Base-by-base conservation (phyloP, 495 filamentous ascomycete species). In the Mytilinidion resinicola region DNA sequence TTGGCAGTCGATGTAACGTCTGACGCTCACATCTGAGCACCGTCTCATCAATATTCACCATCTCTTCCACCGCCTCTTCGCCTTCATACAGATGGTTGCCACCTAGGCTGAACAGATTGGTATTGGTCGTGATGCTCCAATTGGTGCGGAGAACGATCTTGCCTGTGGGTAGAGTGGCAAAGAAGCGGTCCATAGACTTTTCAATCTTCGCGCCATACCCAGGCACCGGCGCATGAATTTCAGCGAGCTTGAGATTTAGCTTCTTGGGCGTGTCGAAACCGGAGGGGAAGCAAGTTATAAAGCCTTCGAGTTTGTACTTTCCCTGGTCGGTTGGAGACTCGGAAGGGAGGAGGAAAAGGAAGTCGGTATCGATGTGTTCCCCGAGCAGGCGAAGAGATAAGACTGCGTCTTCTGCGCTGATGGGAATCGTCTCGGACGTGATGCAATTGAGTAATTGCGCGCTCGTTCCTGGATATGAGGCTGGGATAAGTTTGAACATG, bases 171-270 rank as follows among this genome's bases (percentile, higher is more conserved):
- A 87, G 56, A 7, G 73, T 70, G 4, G 74, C 71, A 60, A 95
- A 93, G 70, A 85, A 91, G 15, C 82, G 76, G 67, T 92, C 88
- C 85, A 95, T 90, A 53, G 84, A 87, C 25, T 77, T 77, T 52
- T 84, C 83, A 2, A 95, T 76, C 68, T 87, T 90, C 25, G 81
- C 79, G 25, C 70, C 70, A 65, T 90, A 92, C 1, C 81, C 79
- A 0, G 72, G 69, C 1, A 74, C 69, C 1, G 71, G 70, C 0
- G 21, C 71, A 62, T 95, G 90, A 55, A 95, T 88, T 44, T 82
- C 78, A 0, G 78, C 78, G 2, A 93, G 71, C 1, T 74, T 69
- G 57, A 79, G 73, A 0, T 81, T 82, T 9, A 91, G 77, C 65
- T 90, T 92, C 38, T 76, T 54, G 11, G 74, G 67, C 0, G 85